Evolutionary conservation across 2,329 filamentous ascomycete genomes (phyloP), one percentile per base, ranked within the genome.

Genomic region (Aspergillus uvarum): DNA sequence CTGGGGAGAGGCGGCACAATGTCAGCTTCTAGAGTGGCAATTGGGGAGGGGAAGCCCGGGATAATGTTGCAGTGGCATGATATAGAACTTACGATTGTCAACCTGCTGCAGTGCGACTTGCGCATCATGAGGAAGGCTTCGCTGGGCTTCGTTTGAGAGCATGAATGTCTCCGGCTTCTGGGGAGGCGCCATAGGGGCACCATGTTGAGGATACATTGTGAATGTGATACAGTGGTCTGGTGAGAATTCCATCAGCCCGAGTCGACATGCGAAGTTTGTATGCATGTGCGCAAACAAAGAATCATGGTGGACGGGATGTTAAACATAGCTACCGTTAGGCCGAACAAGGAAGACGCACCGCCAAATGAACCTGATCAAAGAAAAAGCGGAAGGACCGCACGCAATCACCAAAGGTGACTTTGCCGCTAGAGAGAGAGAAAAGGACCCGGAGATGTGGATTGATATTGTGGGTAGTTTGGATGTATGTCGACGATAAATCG

Each of bases 121-220:
- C 70, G 93, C 93, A 83, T 98, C 95, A 69, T 96, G 92, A 58
- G 95, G 95, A 67, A 99, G 85, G 70, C 91, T 94, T 81, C 97
- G 92, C 81, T 98, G 94, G 63, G 95, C 94, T 81, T 98, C 94
- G 72, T 90, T 93, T 76, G 94, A 96, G 77, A 99, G 85, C 89
- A 99, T 94, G 76, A 99, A 99, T 47, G 95, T 98, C 84, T 99
- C 95, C 68, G 95, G 95, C 79, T 96, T 97, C 81, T 97, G 92
- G 65, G 90, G 90, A 72, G 91, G 89, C 70, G 91, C 90, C 91
- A 97, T 96, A 69, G 88, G 84, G 73, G 90, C 86, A 81, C 83
- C 77, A 68, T 92, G 89, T 81, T 92, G 89, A 68, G 89, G 85
- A 80, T 92, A 94, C 90, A 94, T 93, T 60, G 70, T 72, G 31